Evolutionary conservation across 306 rosid species (phyloP).

Genomic region (Vigna nakashimae): DNA sequence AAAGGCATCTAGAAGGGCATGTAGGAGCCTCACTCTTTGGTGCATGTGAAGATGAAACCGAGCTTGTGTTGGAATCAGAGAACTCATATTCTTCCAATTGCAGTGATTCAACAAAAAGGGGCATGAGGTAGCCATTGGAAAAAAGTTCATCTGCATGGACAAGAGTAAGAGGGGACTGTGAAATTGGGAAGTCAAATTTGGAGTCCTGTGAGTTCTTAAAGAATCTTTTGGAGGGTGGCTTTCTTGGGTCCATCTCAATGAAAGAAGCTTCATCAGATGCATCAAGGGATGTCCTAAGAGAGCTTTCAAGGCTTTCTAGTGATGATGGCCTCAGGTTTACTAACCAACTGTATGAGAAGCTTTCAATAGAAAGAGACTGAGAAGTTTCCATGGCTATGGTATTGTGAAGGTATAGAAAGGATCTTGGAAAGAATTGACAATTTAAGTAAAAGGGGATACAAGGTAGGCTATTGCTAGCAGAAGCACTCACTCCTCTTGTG

Average conservation of each 20-base stretch:
- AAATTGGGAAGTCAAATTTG: constrained; percentile 84
- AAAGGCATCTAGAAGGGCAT: constrained; percentile 60
- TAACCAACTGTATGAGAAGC: constrained; percentile 97
- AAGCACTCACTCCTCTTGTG: constrained; percentile 53
- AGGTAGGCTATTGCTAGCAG: constrained; percentile 51
- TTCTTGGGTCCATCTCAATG: constrained; percentile 99
- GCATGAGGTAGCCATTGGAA: constrained; percentile 87
- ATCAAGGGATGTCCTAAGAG: constrained; percentile 72
- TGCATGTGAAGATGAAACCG: constrained; percentile 53
- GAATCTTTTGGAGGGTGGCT: constrained; percentile 95
- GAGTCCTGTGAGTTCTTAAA: constrained; percentile 76
- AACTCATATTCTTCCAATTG: constrained; percentile 63
- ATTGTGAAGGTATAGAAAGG: constrained; percentile 22
- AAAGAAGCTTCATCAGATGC: constrained; percentile 88
- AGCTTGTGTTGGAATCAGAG: constrained; percentile 52
- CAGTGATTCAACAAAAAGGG: constrained; percentile 74
- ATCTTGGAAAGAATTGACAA: constrained; percentile 25
- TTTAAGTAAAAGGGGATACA: constrained; percentile 40
- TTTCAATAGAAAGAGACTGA: constrained; percentile 90
- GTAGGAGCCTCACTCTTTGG: constrained; percentile 45
- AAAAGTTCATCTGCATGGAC: constrained; percentile 97
- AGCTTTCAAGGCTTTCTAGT: constrained; percentile 70
- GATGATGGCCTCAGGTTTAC: constrained; percentile 92
- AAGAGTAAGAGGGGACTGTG: constrained; percentile 67
- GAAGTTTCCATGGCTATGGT: constrained; percentile 80